Evolutionary conservation across 1,139 yeast genomes (phyloP), one percentile per base, ranked within the genome.

Genomic region (Suhomyces atakaporum): DNA sequence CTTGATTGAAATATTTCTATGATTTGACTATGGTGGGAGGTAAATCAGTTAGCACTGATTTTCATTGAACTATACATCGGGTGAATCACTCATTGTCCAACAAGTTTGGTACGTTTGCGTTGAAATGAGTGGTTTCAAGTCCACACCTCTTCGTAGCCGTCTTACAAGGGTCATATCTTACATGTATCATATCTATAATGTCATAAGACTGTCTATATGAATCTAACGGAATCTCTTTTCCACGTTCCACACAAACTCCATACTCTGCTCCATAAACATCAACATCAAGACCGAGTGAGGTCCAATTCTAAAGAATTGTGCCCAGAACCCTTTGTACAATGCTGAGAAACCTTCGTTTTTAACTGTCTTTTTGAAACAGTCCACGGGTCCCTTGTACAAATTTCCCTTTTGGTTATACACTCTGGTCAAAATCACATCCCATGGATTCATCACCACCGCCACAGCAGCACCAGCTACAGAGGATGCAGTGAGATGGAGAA

Each of bases 221-320:
- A 5, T 9, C 13, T 27, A 34, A 3, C 23, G 25, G 22, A 44
- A 36, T 26, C 39, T 25, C 27, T 30, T 47, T 54, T 77, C 82
- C 14, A 73, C 58, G 11, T 52, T 56, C 36, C 66, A 66, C 42
- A 75, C 74, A 38, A 77, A 63, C 48, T 79, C 78, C 88, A 88
- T 83, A 19, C 96, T 83, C 56, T 87, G 96, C 63, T 92, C 98
- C 96, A 92, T 87, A 57, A 92, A 88, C 56, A 89, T 88, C 58
- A 92, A 74, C 20, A 95, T 85, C 53, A 92, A 71, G 36, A 92
- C 82, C 3, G 97, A 89, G 60, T 92, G 98, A 14, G 98, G 98
- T 1, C 94, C 97, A 40, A 92, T 83, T 66, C 98, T 78, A 60
- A 89, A 69, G 39, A 90, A 67, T 56, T 92, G 97, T 1, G 98